These are phyloP conservation scores for Backusella mclennaniae DNA, from an alignment of 192 early-diverging fungal genomes.

Conservation along the genomic window DNA sequence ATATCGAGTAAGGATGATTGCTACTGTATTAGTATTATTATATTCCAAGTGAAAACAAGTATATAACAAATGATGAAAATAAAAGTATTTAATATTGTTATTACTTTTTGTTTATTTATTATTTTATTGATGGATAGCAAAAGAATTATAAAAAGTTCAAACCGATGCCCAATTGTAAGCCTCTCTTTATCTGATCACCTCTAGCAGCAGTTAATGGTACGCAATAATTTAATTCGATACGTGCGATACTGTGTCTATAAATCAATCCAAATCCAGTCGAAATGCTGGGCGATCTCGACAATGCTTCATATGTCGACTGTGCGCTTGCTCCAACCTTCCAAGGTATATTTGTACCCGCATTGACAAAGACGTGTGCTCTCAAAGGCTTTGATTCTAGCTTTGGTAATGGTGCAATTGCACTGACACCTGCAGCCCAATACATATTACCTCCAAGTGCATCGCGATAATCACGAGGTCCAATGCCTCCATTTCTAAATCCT, in stretches of 20 bases:
- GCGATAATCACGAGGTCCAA: conserved; percentile 80
- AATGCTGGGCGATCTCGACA: conserved; percentile 64
- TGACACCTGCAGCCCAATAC: conserved; percentile 77
- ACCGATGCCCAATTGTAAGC: conserved; percentile 86
- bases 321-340: conserved; percentile 43
- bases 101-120: background rate
- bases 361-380: conserved; percentile 83
- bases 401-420: conserved; percentile 82
- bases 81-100: background rate
- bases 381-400: conserved; percentile 60
- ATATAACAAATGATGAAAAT: too few species aligned
- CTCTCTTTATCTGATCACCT: conserved; percentile 68
- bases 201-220: conserved; percentile 67
- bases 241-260: conserved; percentile 80
- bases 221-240: conserved; percentile 91
- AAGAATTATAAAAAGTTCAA: conserved; percentile 68
- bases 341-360: conserved; percentile 74
- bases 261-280: conserved; percentile 83
- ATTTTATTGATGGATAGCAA: background rate
- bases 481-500: conserved; percentile 83
- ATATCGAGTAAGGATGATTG: too few species aligned
- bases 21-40: too few species aligned
- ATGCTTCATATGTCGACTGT: conserved; percentile 35
- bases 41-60: too few species aligned
- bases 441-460: conserved; percentile 90